These are phyloP conservation scores for Pythium insidiosum DNA, from an alignment of 352 stramenopile species.

Conservation along the genomic window DNA sequence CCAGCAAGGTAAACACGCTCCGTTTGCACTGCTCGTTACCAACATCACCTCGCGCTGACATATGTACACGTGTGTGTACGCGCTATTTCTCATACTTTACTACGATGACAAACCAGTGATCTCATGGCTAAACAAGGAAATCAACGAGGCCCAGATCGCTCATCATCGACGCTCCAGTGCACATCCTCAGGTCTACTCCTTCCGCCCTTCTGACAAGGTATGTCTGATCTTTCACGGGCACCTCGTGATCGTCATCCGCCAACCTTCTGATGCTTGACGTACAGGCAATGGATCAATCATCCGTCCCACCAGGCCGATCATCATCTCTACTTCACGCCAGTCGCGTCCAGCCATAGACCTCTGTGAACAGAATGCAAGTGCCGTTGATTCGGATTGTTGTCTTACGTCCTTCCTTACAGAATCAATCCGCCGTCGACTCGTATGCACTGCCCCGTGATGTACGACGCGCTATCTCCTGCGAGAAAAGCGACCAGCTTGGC, in stretches of 20 bases:
- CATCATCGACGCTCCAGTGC: slow-evolving; percentile 50
- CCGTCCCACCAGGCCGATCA: slow-evolving; percentile 2
- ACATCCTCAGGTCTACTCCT: slow-evolving; percentile 66
- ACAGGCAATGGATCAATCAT: too few species aligned
- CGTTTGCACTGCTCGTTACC: too few species aligned
- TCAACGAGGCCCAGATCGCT: slow-evolving; percentile 82
- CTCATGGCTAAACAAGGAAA: slow-evolving; percentile 88
- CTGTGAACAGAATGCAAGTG: background rate
- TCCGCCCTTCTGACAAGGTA: slow-evolving; percentile 41
- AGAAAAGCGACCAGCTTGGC: slow-evolving; percentile 78
- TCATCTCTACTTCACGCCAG: background rate
- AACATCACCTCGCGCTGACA: too few species aligned
- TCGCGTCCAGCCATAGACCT: slow-evolving; percentile 11
- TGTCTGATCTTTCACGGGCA: background rate
- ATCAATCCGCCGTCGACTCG: slow-evolving; percentile 71
- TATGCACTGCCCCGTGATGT: slow-evolving; percentile 83
- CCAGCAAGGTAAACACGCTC: slow-evolving; percentile 58
- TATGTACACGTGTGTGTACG: too few species aligned
- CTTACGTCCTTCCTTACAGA: slow-evolving; percentile 30
- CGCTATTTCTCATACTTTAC: too few species aligned
- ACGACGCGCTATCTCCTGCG: slow-evolving; percentile 58
- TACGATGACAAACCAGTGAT: too few species aligned
- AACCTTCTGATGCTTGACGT: too few species aligned
- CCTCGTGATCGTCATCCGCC: too few species aligned
- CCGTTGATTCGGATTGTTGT: slow-evolving; percentile 4